phyloP scores from a whole-genome alignment of 2,329 filamentous ascomycete genomes.

The Penicillium sp. region DNA sequence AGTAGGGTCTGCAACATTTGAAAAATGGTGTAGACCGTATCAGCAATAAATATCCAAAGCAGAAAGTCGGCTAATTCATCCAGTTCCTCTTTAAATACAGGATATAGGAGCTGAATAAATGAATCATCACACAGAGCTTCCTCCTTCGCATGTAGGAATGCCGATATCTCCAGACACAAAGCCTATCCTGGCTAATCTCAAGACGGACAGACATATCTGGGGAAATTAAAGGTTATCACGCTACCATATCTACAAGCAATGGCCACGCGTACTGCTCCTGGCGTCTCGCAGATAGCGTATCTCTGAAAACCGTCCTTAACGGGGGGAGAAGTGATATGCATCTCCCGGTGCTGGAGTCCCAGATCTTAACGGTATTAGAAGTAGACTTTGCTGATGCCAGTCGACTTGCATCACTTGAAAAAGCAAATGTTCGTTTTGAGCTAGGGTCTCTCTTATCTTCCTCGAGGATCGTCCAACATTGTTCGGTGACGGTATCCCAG shows the following conservation, averaged over 20 bases:
- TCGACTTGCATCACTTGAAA: not conserved
- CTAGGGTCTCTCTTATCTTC: not conserved
- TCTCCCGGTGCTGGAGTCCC: not conserved
- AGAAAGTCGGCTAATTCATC: no score
- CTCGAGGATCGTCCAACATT: not conserved
- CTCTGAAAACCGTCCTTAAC: not conserved
- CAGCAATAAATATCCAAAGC: no score
- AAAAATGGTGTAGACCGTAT: no score
- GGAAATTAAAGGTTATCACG: not conserved
- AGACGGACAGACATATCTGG: no score
- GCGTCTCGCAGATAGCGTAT: not conserved
- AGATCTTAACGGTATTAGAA: not conserved
- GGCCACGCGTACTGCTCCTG: not conserved
- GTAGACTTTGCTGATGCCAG: not conserved
- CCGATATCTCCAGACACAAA: no score
- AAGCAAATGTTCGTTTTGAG: not conserved
- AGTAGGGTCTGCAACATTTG: no score
- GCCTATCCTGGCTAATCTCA: no score
- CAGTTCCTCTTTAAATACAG: no score
- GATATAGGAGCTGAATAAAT: no score
- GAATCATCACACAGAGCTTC: no score
- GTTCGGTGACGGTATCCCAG: not conserved
- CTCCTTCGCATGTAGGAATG: no score
- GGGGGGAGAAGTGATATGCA: no score
- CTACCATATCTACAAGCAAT: not conserved